These are phyloP conservation scores for Capsicum rhomboideum DNA, from an alignment of 257 asterid genomes.

Conservation along the genomic window DNA sequence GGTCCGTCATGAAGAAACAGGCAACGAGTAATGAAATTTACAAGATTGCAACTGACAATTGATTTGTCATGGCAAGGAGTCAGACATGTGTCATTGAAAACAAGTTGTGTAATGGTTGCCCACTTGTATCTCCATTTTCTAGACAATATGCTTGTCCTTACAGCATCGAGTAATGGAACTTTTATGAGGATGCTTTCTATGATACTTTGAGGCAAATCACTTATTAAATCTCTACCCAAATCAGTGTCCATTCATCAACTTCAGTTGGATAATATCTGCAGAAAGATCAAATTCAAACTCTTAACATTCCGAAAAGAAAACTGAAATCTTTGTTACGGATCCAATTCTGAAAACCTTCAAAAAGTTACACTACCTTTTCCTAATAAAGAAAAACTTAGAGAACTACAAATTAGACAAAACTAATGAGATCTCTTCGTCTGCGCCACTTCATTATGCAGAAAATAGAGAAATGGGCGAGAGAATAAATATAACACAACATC, in stretches of 20 bases:
- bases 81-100: slow-evolving; percentile 55
- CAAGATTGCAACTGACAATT: slow-evolving; percentile 30
- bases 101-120: slow-evolving; percentile 59
- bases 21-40: slow-evolving; percentile 47
- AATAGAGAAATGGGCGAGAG: neutral
- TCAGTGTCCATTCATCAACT: slow-evolving; percentile 40
- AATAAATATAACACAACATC: neutral
- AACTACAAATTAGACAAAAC: neutral
- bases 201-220: slow-evolving; percentile 82
- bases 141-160: slow-evolving; percentile 63
- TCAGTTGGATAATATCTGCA: slow-evolving; percentile 7
- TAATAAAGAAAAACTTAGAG: neutral
- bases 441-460: neutral
- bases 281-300: slow-evolving; percentile 1
- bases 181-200: slow-evolving; percentile 61
- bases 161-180: slow-evolving; percentile 70
- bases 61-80: slow-evolving; percentile 22
- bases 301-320: neutral
- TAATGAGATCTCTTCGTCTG: neutral
- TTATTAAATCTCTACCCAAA: slow-evolving; percentile 42
- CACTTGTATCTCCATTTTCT: slow-evolving; percentile 82
- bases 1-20: slow-evolving; percentile 88
- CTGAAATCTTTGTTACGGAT: neutral
- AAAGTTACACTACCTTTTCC: neutral
- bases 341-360: neutral